Evolutionary conservation across 768 basidiomycete species (phyloP).

Genomic region (Leccinum incarnatum): DNA sequence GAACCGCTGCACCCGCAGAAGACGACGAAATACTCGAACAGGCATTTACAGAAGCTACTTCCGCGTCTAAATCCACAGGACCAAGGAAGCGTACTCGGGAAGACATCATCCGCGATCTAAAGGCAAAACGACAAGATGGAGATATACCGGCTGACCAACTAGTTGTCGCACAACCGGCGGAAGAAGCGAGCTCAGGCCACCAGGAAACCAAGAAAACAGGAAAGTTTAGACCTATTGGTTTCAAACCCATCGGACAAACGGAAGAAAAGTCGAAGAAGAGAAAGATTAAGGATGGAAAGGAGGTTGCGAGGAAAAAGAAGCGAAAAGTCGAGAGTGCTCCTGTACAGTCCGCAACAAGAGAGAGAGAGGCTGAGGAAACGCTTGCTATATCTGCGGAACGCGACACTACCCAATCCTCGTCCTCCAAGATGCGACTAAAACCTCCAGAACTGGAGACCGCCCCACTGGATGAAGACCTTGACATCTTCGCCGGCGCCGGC

Average conservation of each 20-base stretch:
- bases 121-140: conserved; percentile 51
- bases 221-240: conserved; percentile 56
- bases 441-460: conserved; percentile 18
- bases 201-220: conserved; percentile 39
- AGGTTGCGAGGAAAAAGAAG: conserved; percentile 57
- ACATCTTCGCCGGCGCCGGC: conserved; percentile 85
- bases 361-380: background rate
- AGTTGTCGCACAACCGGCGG: conserved; percentile 11
- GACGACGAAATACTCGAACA: conserved; percentile 83
- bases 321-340: conserved; percentile 39
- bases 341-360: conserved; percentile 14
- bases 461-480: conserved; percentile 57
- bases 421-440: conserved; percentile 6
- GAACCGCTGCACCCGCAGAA: conserved; percentile 51
- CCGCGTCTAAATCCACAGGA: conserved; percentile 19
- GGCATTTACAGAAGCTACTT: conserved; percentile 54
- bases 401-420: background rate
- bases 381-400: background rate
- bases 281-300: conserved; percentile 41
- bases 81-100: conserved; percentile 73
- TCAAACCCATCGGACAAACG: conserved; percentile 55
- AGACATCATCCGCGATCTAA: conserved; percentile 71
- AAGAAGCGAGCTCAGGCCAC: conserved; percentile 27
- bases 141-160: conserved; percentile 10
- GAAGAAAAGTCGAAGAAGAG: conserved; percentile 45